phyloP scores from a whole-genome alignment of 768 basidiomycete genomes.

The Collybia nuda region DNA sequence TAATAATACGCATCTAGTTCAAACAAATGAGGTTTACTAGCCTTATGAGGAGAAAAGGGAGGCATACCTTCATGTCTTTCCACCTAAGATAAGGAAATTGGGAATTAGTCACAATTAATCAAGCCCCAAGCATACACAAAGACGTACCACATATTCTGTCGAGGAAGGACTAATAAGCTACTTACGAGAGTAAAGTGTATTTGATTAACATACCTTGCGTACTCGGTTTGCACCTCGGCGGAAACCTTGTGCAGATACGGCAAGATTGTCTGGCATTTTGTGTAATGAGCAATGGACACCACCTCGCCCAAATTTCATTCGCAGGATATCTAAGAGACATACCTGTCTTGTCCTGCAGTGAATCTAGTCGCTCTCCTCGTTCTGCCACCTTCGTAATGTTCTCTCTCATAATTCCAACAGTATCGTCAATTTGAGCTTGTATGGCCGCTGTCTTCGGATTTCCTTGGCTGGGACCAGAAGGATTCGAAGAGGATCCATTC shows the following conservation, averaged over 20 bases:
- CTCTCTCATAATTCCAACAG: slow-evolving; percentile 96
- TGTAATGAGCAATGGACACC: not conserved
- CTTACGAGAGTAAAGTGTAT: not conserved
- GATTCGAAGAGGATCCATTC: slow-evolving; percentile 63
- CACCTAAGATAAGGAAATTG: slow-evolving; percentile 52
- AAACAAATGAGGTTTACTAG: slow-evolving; percentile 8
- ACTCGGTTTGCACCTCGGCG: slow-evolving; percentile 96
- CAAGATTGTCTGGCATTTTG: slow-evolving; percentile 75
- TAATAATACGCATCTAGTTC: slow-evolving; percentile 91
- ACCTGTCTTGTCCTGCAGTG: slow-evolving; percentile 98
- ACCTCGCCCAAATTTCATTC: no score
- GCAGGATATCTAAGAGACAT: slow-evolving; percentile 24
- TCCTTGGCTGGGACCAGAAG: slow-evolving; percentile 48
- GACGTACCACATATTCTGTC: slow-evolving; percentile 88
- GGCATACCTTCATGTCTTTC: slow-evolving; percentile 93
- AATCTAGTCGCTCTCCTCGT: slow-evolving; percentile 91
- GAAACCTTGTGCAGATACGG: slow-evolving; percentile 99
- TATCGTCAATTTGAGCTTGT: slow-evolving; percentile 96
- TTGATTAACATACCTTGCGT: slow-evolving; percentile 71
- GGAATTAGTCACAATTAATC: slow-evolving; percentile 11
- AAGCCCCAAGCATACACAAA: slow-evolving; percentile 1
- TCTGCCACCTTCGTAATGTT: slow-evolving; percentile 97
- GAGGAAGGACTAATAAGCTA: slow-evolving; percentile 7
- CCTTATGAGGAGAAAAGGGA: slow-evolving; percentile 6
- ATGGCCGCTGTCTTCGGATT: slow-evolving; percentile 92